phyloP scores from a whole-genome alignment of 306 rosid genomes.

The Fagus crenata region DNA sequence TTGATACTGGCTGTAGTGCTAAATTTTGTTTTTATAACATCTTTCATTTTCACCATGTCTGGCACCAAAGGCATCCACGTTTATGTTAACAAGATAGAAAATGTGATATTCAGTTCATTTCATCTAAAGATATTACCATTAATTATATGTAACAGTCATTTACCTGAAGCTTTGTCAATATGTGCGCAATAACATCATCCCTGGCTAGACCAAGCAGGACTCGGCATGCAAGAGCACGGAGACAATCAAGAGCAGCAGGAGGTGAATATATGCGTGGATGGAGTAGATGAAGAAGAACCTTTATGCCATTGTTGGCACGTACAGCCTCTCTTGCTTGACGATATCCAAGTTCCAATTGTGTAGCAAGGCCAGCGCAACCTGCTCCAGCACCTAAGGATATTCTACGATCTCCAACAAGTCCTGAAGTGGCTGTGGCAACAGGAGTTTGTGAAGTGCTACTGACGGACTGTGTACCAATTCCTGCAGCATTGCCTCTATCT shows the following conservation, averaged over 20 bases:
- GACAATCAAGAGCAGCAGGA: constrained; percentile 89
- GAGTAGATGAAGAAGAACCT: constrained; percentile 89
- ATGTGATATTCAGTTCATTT: constrained; percentile 6
- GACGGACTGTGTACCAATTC: constrained; percentile 36
- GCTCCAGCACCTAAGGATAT: constrained; percentile 93
- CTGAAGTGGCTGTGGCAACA: constrained; percentile 63
- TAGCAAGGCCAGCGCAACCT: constrained; percentile 93
- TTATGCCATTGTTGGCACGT: constrained; percentile 88
- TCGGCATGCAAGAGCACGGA: constrained; percentile 95
- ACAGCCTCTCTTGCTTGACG: constrained; percentile 94
- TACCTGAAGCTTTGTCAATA: constrained; percentile 98
- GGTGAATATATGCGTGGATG: constrained; percentile 88
- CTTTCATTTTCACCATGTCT: not conserved
- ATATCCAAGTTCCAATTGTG: constrained; percentile 86
- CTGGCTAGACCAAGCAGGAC: constrained; percentile 96
- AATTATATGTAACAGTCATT: not conserved
- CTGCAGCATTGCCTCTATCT: constrained; percentile 53
- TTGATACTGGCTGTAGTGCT: not conserved
- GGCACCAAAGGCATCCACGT: not conserved
- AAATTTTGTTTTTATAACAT: not conserved
- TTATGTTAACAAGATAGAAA: constrained; percentile 5
- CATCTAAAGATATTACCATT: not conserved
- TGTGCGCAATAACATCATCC: constrained; percentile 91
- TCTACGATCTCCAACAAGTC: constrained; percentile 94
- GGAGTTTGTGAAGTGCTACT: constrained; percentile 57